Base-by-base conservation (phyloP, 495 filamentous ascomycete species). In the Aspergillus sclerotiicarbonarius region DNA sequence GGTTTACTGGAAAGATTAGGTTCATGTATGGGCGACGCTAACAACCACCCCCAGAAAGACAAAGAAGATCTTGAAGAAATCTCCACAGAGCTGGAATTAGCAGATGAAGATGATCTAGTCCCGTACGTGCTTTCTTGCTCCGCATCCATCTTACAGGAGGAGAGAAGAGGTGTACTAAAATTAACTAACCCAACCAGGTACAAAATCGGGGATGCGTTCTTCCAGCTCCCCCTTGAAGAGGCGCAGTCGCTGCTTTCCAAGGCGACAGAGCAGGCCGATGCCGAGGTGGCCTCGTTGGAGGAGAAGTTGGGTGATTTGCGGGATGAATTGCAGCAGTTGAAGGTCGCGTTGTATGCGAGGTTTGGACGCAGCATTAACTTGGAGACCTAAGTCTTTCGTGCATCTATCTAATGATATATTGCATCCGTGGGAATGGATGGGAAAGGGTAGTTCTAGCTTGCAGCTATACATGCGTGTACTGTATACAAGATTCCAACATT, bases 51-150 rank as follows among this genome's bases (percentile, higher is more conserved):
- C 9, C 64, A 98, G 95, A 96, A 98, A 77, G 94, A 98, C 67
- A 98, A 97, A 73, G 95, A 98, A 71, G 94, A 97, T 64, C 82
- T 98, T 6, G 91, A 96, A 62, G 94, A 98, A 69, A 82, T 98
- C 47, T 88, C 87, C 6, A 90, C 78, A 32, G 94, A 98, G 70
- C 80, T 98, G 15, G 94, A 98, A 73, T 84, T 98, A 7, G 92
- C 90, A 25, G 94, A 98, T 75, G 95, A 98, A 65, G 94, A 98
- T 57, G 92, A 96, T 29, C 81, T 87, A 58, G 82, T 98, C 10
- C 92, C 90, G 93, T 97, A 80, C 43, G 82, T 74, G 29, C 9
- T 25, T 50, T 35, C 33, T 33, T 41, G 9, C 35, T 39, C 8
- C n/a, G n/a, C n/a, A n/a, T n/a, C n/a, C n/a, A n/a, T n/a, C n/a